Evolutionary conservation across 2,329 filamentous ascomycete genomes (phyloP), one percentile per base, ranked within the genome.

Genomic region (Fusarium dimerum): DNA sequence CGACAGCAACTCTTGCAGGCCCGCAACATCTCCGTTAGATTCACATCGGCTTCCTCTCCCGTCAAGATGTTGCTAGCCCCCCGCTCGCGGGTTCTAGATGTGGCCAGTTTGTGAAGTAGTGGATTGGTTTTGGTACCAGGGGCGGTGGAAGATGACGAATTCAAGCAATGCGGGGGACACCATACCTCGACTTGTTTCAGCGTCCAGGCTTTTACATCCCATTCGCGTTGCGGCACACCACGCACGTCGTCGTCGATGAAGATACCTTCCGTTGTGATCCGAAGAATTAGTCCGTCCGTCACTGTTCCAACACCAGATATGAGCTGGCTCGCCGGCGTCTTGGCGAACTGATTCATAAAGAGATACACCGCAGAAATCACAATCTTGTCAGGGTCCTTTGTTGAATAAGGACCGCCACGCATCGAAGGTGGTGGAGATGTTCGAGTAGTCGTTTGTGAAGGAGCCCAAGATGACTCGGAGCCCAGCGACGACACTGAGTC

Each of bases 171-270:
- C 66, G 83, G 80, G 67, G 85, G 84, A 69, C 87, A 92, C 84
- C 88, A 90, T 77, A 94, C 87, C 82, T 97, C 94, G 72, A 95
- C 85, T 60, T 88, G 78, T 75, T 96, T 97, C 74, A 99, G 83
- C 41, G 92, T 96, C 94, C 94, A 97, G 26, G 93, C 92, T 73
- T 97, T 97, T 68, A 97, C 86, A 71, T 99, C 94, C 94, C 94
- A 99, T 75, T 99, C 94, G 54, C 94, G 86, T 73, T 97, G 92
- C n/a, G 90, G 87, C 15, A 97, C 90, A 56, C 86, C 86, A 42
- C 92, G 86, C 47, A 97, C 84, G 70, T 97, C 94, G 71, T 99
- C 94, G 70, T 99, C 94, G 67, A 99, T 94, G 74, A 97, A 97
- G 48, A 97, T 81, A 16, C 94, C 94, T 71, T 96, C 93, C 2